Base-by-base conservation (phyloP, 805 yeast genomes). In the Komagataella populi region DNA sequence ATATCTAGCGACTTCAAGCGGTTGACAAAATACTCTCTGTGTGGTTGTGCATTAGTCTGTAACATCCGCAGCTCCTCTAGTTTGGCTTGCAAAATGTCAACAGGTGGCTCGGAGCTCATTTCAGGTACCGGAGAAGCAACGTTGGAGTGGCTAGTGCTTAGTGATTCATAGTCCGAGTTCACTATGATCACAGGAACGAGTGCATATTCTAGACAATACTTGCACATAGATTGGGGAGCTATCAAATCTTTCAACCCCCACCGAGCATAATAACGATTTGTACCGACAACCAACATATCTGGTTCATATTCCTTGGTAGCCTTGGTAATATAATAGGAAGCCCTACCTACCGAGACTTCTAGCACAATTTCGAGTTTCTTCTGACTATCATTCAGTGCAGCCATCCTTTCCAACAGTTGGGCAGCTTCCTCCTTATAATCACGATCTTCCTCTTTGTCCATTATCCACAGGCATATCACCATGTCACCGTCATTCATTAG, bases 221-320 rank as follows among this genome's bases (percentile, higher is more conserved):
- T 74, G 3, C 77, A 72, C 59, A 75, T 63, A 1, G 76, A 69
- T 44, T 74, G 73, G 0, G 77, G 73, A 6, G 64, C 56, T 16
- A 59, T 59, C 48, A 73, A 54, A 7, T 69, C 70, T 46, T 62
- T 70, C 51, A 74, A 64, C 0, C 73, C 73, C 16, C 71, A 66
- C 49, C 66, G 62, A 20, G 59, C 60, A 3, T 63, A 56, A 44
- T 67, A 66, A 7, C 72, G 72, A 23, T 68, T 63, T 3, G 76
- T 70, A 3, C 79, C 79, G 45, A 74, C 76, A 10, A 74, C 65
- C 48, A 75, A 59, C 17, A 71, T 58, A 3, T 69, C 59, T 6
- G 78, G 78, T 48, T 72, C 75, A 59, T 73, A 74, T 16, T 72
- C 74, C 45, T 61, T 64, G 30, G 73, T 68, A 52, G 72, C 67